Conservation (phyloP, 2,329 filamentous ascomycete genomes). For the Penicillium sp. region DNA sequence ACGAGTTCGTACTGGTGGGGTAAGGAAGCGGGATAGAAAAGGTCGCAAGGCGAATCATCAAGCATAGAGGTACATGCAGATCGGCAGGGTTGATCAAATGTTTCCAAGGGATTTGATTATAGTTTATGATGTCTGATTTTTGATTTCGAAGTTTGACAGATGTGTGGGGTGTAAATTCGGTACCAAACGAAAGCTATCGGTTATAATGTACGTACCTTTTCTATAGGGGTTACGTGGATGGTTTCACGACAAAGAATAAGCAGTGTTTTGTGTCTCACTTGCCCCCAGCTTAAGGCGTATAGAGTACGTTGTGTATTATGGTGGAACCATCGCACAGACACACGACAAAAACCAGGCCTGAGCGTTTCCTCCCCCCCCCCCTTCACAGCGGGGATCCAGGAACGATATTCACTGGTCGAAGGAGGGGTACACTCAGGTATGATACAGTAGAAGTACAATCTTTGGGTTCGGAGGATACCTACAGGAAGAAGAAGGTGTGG, state of each 20-base stretch:
- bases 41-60: conserved; percentile 5
- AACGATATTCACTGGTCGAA: conserved; percentile 29
- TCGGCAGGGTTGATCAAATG: conserved; percentile 6
- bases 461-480: background rate
- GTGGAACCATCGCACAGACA: conserved; percentile 12
- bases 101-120: too few species aligned
- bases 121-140: too few species aligned
- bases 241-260: conserved; percentile 7
- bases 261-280: conserved; percentile 12
- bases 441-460: background rate
- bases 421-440: background rate
- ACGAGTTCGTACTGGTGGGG: conserved; percentile 9
- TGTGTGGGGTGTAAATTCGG: background rate
- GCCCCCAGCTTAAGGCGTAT: background rate
- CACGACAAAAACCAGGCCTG: conserved; percentile 10
- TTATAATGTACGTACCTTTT: background rate
- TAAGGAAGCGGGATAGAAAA: background rate
- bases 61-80: conserved; percentile 3
- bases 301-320: background rate
- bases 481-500: background rate
- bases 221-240: conserved; percentile 6
- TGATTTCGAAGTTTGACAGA: too few species aligned
- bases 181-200: background rate
- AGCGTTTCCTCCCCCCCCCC: conserved; percentile 17
- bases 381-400: conserved; percentile 27